A percentile compares a stretch with the other conserved stretches of the same genome.
Conservation (phyloP, 1,284 basidiomycete species). For the Tilletia setariae region DNA sequence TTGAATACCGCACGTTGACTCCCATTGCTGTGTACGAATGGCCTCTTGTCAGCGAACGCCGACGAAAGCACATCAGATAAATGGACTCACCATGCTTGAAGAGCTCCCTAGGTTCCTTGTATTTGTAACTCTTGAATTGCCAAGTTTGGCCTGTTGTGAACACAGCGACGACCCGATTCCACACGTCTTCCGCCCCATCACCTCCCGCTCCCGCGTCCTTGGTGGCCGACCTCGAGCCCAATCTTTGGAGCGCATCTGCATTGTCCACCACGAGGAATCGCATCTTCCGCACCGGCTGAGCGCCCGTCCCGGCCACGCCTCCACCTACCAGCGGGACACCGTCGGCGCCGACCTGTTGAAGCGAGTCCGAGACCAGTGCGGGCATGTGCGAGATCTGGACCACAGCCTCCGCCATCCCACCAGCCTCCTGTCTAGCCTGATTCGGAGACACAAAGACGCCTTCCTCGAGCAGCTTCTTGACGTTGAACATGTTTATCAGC, state of each 20-base stretch:
- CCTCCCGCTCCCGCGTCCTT: slow-evolving; percentile 3
- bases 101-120: slow-evolving; percentile 82
- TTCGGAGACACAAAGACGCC: slow-evolving; percentile 64
- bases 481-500: slow-evolving; percentile 95
- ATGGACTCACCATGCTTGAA: slow-evolving; percentile 78
- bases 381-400: slow-evolving; percentile 39
- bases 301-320: neutral
- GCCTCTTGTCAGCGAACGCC: neutral
- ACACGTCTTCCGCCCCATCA: slow-evolving; percentile 34
- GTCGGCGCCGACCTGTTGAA: neutral
- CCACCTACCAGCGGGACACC: neutral
- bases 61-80: neutral
- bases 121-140: slow-evolving; percentile 96
- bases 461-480: slow-evolving; percentile 87
- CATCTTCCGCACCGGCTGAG: slow-evolving; percentile 54
- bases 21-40: slow-evolving; percentile 36
- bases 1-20: slow-evolving; percentile 80
- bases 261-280: slow-evolving; percentile 82
- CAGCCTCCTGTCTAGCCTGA: slow-evolving; percentile 41
- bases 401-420: slow-evolving; percentile 39
- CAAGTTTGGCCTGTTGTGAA: slow-evolving; percentile 95
- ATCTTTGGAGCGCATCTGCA: slow-evolving; percentile 84
- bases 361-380: neutral
- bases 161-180: slow-evolving; percentile 89
- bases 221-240: slow-evolving; percentile 60